These are phyloP conservation scores for Annona squamosa DNA, from an alignment of 164 flowering plant species.

Conservation along the genomic window DNA sequence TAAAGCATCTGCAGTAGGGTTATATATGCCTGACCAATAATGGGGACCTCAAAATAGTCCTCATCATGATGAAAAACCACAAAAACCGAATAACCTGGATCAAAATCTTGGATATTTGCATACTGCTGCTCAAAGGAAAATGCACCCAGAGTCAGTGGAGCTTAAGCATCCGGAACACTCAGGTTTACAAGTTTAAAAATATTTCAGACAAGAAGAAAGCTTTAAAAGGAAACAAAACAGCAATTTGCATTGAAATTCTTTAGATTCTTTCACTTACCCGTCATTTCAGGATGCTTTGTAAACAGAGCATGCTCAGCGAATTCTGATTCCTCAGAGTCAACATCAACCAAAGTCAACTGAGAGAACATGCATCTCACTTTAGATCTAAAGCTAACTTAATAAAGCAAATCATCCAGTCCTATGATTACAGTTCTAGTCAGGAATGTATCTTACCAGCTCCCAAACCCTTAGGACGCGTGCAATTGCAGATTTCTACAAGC, in stretches of 20 bases:
- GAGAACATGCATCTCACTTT: neutral
- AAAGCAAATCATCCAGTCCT: neutral
- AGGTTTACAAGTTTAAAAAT: too few species aligned
- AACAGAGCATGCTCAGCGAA: slow-evolving; percentile 64
- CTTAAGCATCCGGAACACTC: neutral
- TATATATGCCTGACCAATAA: neutral
- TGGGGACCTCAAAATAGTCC: neutral
- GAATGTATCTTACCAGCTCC: neutral
- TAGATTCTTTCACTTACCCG: slow-evolving; percentile 33
- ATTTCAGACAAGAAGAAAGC: neutral
- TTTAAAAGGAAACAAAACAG: neutral
- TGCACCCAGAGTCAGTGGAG: neutral
- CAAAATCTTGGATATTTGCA: too few species aligned
- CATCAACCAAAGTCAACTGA: slow-evolving; percentile 51
- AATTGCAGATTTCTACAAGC: neutral
- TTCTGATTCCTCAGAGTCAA: slow-evolving; percentile 50
- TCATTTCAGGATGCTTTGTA: slow-evolving; percentile 91
- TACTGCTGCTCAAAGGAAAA: neutral
- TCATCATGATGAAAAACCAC: neutral
- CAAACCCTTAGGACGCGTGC: neutral
- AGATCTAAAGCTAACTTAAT: slow-evolving; percentile 3
- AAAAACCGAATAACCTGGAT: neutral
- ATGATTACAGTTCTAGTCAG: neutral
- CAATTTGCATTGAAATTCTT: neutral
- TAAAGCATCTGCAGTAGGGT: neutral